Base-by-base conservation (phyloP, 2,329 filamentous ascomycete genomes). In the Pseudocercospora vitis region DNA sequence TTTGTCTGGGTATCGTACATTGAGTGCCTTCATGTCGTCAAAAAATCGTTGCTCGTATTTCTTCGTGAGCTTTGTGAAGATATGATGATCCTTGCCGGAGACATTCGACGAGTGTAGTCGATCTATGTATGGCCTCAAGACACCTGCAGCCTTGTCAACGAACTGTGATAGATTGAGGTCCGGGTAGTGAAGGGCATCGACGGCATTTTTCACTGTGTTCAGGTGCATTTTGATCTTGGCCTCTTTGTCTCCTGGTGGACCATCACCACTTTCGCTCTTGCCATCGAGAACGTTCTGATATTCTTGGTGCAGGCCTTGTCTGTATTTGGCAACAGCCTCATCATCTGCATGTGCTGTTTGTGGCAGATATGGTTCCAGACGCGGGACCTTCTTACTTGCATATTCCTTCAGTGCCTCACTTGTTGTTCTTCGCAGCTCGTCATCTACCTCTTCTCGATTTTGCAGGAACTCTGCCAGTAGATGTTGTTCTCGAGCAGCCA, bases 221-320 rank as follows among this genome's bases (percentile, higher is more conserved):
- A 95, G 81, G 65, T 95, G 89, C 89, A 95, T 95, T 74, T 91
- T 95, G 61, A 89, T 74, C 75, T 95, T 95, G 11, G 89, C 89
- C 69, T 95, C 88, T 52, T 85, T 84, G 65, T 95, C 90, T 5
- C 86, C 82, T 14, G 73, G 66, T 46, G 76, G 76, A 21, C 72
- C 73, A 37, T 78, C 76, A 5, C 78, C 79, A 32, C 77, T 76
- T n/a, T 83, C 59, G 3, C 79, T 73, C 54, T 80, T 78, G 4
- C 82, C 82, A 39, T 74, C 73, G 46, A 84, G 69, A 3, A 85
- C 76, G 53, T 74, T 72, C 37, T 74, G 76, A 66, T 85, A 85
- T 16, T 71, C 71, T 57, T 78, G 74, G 35, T 78, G 71, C 1
- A 77, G 74, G 32, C 77, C 74, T 16, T 72, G 63, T 49, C 74